Conservation (phyloP, 148 eudicot genomes). For the Persicaria tinctoria region DNA sequence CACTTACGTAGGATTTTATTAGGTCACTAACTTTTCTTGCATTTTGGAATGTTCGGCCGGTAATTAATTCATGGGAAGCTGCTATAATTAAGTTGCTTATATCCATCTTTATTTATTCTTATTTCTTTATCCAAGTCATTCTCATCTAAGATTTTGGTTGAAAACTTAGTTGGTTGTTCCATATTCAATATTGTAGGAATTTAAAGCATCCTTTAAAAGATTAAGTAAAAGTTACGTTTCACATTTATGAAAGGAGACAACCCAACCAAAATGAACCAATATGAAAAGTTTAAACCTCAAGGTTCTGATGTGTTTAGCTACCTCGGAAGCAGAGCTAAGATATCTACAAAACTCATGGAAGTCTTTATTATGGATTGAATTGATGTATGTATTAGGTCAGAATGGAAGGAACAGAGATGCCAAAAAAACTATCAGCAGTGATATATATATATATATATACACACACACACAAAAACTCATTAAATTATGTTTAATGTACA, state of each 20-base stretch:
- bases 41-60: too few species aligned
- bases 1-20: background rate
- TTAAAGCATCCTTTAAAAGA: background rate
- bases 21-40: background rate
- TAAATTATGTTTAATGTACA: slow-evolving; percentile 11
- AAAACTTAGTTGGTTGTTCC: slow-evolving; percentile 1
- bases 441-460: too few species aligned
- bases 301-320: background rate
- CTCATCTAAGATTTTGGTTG: slow-evolving; percentile 1
- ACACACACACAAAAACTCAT: background rate
- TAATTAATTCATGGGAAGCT: background rate
- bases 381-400: too few species aligned
- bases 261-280: background rate
- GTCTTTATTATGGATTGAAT: too few species aligned
- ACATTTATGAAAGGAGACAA: background rate
- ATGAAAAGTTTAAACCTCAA: background rate
- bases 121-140: background rate
- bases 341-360: too few species aligned
- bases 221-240: background rate
- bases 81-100: background rate
- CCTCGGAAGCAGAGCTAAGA: too few species aligned
- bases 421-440: too few species aligned
- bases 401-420: too few species aligned
- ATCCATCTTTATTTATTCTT: background rate
- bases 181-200: background rate